Percentiles rank a stretch among this genome's conserved stretches.
Evolutionary conservation across 257 asterid species (phyloP).

Genomic region (Solanum piurae): DNA sequence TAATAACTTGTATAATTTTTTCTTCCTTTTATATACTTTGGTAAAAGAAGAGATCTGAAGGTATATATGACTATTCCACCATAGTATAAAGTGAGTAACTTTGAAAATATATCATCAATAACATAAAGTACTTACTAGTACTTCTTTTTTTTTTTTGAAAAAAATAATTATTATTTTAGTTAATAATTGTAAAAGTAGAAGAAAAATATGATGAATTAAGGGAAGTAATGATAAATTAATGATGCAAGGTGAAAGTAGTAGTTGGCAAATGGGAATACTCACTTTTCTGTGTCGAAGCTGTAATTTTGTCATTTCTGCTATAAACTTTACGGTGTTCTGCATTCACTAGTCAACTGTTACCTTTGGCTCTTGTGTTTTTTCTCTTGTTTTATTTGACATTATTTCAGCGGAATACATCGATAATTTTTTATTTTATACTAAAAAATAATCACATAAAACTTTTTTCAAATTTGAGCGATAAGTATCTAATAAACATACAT

Average conservation of each 20-base stretch:
- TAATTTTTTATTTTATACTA: neutral
- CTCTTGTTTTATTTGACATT: neutral
- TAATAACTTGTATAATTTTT: neutral
- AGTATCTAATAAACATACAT: neutral
- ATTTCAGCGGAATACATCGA: neutral
- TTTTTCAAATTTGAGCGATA: neutral
- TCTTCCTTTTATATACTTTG: conserved; percentile 23
- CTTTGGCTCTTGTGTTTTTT: neutral
- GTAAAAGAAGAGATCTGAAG: conserved; percentile 22
- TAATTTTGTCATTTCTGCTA: conserved; percentile 1
- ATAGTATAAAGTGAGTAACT: neutral
- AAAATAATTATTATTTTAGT: neutral
- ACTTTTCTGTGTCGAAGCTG: conserved; percentile 1
- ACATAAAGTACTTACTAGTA: neutral
- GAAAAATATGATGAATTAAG: neutral
- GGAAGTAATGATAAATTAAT: conserved; percentile 7
- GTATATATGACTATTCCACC: neutral
- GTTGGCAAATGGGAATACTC: neutral
- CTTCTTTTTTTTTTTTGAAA: neutral
- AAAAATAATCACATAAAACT: rapidly evolving
- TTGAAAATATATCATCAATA: conserved; percentile 5
- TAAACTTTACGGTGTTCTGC: conserved; percentile 1
- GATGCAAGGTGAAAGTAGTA: neutral
- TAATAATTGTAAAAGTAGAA: neutral
- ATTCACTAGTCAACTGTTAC: conserved; percentile 4